Percentiles rank a stretch among this genome's conserved stretches.
Conservation (phyloP, 306 rosid genomes). For the Acacia acuminata region DNA sequence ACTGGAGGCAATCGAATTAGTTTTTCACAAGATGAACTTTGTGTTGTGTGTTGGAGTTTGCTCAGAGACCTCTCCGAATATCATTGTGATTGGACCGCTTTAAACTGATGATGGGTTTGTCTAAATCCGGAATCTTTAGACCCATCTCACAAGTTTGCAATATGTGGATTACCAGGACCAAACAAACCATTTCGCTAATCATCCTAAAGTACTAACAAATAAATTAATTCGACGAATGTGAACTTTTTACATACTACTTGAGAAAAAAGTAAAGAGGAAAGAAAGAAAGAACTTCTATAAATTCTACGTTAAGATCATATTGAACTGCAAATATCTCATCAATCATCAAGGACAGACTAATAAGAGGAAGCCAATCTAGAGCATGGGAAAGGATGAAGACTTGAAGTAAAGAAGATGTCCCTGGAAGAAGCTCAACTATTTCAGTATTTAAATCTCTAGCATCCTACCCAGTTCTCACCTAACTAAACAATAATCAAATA, state of each 20-base stretch:
- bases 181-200: conserved; percentile 2
- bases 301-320: background rate
- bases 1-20: background rate
- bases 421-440: background rate
- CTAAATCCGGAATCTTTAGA: conserved; percentile 8
- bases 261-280: background rate
- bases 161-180: conserved; percentile 15
- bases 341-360: background rate
- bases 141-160: conserved; percentile 8
- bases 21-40: conserved; percentile 22
- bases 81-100: conserved; percentile 9
- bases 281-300: background rate
- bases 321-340: background rate
- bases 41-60: background rate
- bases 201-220: conserved; percentile 14
- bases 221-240: background rate
- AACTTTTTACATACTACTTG: background rate
- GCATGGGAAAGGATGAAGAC: background rate
- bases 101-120: background rate
- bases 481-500: background rate
- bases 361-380: background rate
- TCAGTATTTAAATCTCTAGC: conserved; percentile 24
- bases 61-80: conserved; percentile 7
- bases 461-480: conserved; percentile 10
- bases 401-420: background rate